These are phyloP conservation scores for Rhodotorula sp. DNA, from an alignment of 1,284 basidiomycete genomes.

Conservation along the genomic window DNA sequence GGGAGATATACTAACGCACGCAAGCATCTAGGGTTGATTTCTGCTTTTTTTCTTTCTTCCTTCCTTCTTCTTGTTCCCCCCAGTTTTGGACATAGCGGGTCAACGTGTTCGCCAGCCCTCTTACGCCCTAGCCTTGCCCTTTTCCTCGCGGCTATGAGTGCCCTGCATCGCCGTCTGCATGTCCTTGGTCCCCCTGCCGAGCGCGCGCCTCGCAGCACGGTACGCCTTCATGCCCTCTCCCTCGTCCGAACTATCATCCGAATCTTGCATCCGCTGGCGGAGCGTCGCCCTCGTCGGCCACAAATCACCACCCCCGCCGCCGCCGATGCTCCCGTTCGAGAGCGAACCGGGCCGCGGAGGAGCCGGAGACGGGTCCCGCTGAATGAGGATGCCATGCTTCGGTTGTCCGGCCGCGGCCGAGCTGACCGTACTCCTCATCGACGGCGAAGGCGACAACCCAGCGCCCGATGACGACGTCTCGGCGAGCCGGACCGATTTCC, in stretches of 20 bases:
- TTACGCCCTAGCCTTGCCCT: constrained; percentile 18
- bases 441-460: constrained; percentile 19
- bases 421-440: constrained; percentile 16
- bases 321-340: constrained; percentile 2
- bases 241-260: constrained; percentile 30
- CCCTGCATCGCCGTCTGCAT: constrained; percentile 23
- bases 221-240: constrained; percentile 33
- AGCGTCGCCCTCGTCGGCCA: constrained; percentile 20
- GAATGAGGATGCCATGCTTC: constrained; percentile 29
- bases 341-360: constrained; percentile 9
- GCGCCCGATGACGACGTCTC: constrained; percentile 1
- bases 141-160: constrained; percentile 20
- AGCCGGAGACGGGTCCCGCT: constrained; percentile 23
- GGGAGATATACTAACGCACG: too few relatives aligned
- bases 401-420: constrained; percentile 5
- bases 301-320: constrained; percentile 10
- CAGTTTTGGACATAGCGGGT: too few relatives aligned
- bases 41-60: background rate
- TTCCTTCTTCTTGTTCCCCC: background rate
- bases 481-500: constrained; percentile 42
- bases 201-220: constrained; percentile 27
- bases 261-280: constrained; percentile 25
- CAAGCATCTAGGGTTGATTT: too few relatives aligned
- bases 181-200: constrained; percentile 22
- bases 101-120: background rate